Conservation (phyloP, 163 green algal species). For the Scenedesmus sp. region DNA sequence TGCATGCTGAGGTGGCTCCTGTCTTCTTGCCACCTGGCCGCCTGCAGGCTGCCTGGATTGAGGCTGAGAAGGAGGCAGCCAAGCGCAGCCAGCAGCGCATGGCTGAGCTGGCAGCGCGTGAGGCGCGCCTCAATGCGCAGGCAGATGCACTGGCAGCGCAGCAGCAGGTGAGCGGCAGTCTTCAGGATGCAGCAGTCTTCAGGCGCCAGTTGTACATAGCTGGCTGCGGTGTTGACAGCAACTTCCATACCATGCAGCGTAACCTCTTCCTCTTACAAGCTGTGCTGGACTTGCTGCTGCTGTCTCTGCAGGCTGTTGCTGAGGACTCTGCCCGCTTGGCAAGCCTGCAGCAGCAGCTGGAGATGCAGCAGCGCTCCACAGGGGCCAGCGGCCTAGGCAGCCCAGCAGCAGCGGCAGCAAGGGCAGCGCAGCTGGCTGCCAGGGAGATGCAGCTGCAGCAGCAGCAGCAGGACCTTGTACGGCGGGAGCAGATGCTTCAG, state of each 20-base stretch:
- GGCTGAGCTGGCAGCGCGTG: constrained; percentile 42
- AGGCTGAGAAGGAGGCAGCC: constrained; percentile 45
- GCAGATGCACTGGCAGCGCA: constrained; percentile 25
- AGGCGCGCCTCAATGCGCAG: constrained; percentile 18
- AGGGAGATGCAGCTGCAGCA: constrained; percentile 14
- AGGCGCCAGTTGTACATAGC: neutral
- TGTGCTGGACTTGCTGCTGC: neutral
- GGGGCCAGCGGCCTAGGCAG: constrained; percentile 6
- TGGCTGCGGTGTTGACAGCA: neutral
- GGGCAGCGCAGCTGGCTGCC: constrained; percentile 38
- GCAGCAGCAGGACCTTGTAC: constrained; percentile 13
- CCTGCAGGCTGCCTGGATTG: constrained; percentile 40
- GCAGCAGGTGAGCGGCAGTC: constrained; percentile 31
- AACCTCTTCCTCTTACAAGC: neutral
- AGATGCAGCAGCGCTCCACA: constrained; percentile 8
- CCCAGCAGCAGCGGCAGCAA: constrained; percentile 24
- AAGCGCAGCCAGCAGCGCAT: neutral
- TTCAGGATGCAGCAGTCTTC: neutral
- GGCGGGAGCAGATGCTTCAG: neutral
- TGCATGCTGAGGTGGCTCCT: neutral
- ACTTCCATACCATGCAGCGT: neutral
- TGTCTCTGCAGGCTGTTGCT: constrained; percentile 14
- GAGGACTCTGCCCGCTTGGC: constrained; percentile 30
- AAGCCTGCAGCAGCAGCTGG: constrained; percentile 22
- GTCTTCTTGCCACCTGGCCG: neutral